Evolutionary conservation across 2,329 filamentous ascomycete species (phyloP).

Genomic region (Pseudogymnoascus sp.): DNA sequence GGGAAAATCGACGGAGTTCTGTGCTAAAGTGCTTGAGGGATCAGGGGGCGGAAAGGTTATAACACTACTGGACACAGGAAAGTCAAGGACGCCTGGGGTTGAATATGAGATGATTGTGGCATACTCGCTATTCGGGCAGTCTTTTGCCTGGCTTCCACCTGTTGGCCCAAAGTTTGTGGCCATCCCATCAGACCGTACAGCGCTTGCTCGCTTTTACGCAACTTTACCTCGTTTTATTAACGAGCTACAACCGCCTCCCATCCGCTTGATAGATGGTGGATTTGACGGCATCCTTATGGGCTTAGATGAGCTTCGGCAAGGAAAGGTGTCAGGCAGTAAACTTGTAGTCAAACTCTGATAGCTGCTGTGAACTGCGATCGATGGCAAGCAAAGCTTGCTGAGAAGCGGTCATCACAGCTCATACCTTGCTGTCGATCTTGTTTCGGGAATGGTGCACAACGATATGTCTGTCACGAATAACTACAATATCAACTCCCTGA

Average conservation of each 20-base stretch:
- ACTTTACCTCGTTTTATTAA: slow-evolving; percentile 14
- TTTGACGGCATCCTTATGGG: slow-evolving; percentile 12
- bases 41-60: slow-evolving; percentile 24
- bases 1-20: slow-evolving; percentile 24
- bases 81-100: slow-evolving; percentile 17
- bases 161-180: slow-evolving; percentile 26
- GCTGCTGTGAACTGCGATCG: too few relatives aligned
- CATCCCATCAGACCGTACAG: slow-evolving; percentile 19
- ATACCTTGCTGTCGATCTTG: too few relatives aligned
- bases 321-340: slow-evolving; percentile 13
- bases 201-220: slow-evolving; percentile 19
- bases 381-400: too few relatives aligned
- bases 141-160: slow-evolving; percentile 23
- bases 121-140: slow-evolving; percentile 21
- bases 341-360: slow-evolving; percentile 10
- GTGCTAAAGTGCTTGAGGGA: slow-evolving; percentile 15
- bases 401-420: too few relatives aligned
- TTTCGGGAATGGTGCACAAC: too few relatives aligned
- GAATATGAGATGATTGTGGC: slow-evolving; percentile 20
- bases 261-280: slow-evolving; percentile 3
- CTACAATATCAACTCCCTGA: too few relatives aligned
- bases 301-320: slow-evolving; percentile 11
- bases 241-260: too few relatives aligned
- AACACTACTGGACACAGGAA: slow-evolving; percentile 19
- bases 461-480: too few relatives aligned